Base-by-base conservation (phyloP, 202 grass and related monocot genomes). In the Setaria italica region DNA sequence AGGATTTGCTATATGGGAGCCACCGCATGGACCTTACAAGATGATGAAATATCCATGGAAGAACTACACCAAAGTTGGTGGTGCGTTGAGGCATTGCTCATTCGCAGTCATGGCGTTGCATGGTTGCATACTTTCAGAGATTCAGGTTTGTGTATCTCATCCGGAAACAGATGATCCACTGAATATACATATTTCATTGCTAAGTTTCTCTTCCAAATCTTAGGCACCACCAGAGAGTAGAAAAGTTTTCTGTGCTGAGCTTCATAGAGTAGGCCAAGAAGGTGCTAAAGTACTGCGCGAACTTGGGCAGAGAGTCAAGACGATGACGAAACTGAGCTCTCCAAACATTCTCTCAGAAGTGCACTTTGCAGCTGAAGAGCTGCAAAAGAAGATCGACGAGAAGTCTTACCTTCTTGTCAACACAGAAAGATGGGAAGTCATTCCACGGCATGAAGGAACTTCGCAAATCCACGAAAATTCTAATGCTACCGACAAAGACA, bases 121-220 rank as follows among this genome's bases (percentile, higher is more conserved):
- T 66, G 97, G 97, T 11, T 99, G 91, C 87, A 94, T 99, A 88
- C 87, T 99, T 39, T 91, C 97, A 43, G 93, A 99, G 88, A 99
- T 99, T 73, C 95, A 93, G 95, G 92, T 95, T 67, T 67, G 80
- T 66, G 66, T 49, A 72, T 35, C 17, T 51, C 42, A 54, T 57
- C 33, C 39, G 14, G 53, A 32, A 81, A 53, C 42, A 51, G 2
- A 74, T 50, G 13, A 47, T 62, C 35, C 16, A 32, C 16, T 53
- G 35, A 81, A 46, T 55, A 51, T 42, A 25, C 49, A 2, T 13
- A 56, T 67, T 56, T 53, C 3, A 3, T 32, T 65, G 76, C 41
- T 80, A 67, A 75, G 0, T 77, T 60, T 64, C 20, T 54, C 42
- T 35, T 72, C 19, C 51, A 81, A 71, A 34, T 72, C 62, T 58